Evolutionary conservation across 2,329 filamentous ascomycete genomes (phyloP).

Genomic region (Trichoderma sp.): DNA sequence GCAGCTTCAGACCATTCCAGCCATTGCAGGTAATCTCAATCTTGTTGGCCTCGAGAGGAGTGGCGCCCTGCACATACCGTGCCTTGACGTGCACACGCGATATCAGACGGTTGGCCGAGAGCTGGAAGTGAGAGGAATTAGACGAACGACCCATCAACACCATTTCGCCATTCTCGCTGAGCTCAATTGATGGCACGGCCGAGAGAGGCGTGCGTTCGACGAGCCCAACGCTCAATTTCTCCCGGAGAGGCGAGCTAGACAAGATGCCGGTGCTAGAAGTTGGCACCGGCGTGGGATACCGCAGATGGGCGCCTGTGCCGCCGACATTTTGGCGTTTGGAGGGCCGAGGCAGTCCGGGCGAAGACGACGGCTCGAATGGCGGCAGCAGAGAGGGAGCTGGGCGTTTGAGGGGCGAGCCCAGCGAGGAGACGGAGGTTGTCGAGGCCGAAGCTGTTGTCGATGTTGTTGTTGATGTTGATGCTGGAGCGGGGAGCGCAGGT

Average conservation of each 20-base stretch:
- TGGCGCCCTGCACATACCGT: slow-evolving; percentile 69
- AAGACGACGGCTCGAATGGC: slow-evolving; percentile 79
- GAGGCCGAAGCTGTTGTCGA: not conserved
- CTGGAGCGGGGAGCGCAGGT: slow-evolving; percentile 36
- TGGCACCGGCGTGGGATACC: slow-evolving; percentile 90
- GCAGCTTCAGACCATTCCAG: slow-evolving; percentile 93
- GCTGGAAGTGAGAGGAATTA: slow-evolving; percentile 91
- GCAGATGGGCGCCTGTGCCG: slow-evolving; percentile 50
- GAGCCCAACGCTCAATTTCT: slow-evolving; percentile 54
- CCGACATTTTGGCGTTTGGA: slow-evolving; percentile 62
- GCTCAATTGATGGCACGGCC: slow-evolving; percentile 76
- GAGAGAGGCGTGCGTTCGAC: slow-evolving; percentile 82
- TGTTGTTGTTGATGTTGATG: not conserved
- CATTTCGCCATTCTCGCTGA: slow-evolving; percentile 77
- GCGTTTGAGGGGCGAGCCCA: slow-evolving; percentile 52
- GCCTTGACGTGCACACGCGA: slow-evolving; percentile 92
- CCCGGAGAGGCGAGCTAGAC: slow-evolving; percentile 74
- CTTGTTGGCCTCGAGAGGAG: slow-evolving; percentile 68
- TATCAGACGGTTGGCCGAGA: slow-evolving; percentile 87
- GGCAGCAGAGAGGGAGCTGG: slow-evolving; percentile 69
- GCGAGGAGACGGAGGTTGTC: slow-evolving; percentile 21
- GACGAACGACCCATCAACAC: slow-evolving; percentile 89
- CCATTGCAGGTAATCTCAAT: slow-evolving; percentile 89
- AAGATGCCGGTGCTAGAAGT: slow-evolving; percentile 92
- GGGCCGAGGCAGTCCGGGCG: slow-evolving; percentile 67